phyloP scores from a whole-genome alignment of 2,329 filamentous ascomycete species.

The Mycosphaerella sp. region DNA sequence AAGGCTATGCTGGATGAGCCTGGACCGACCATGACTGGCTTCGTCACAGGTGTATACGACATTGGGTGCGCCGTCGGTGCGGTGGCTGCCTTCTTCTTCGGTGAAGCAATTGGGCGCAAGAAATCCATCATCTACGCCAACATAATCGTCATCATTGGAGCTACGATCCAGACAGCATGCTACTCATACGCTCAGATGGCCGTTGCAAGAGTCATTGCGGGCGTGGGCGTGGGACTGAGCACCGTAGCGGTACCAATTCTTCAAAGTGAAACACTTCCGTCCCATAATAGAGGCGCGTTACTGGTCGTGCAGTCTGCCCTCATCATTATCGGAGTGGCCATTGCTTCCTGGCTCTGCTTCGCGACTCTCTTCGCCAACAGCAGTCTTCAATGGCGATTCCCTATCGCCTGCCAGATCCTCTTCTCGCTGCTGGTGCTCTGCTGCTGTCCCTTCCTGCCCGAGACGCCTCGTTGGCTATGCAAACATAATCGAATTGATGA shows the following conservation, averaged over 20 bases:
- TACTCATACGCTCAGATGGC: constrained; percentile 27
- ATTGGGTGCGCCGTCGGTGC: constrained; percentile 28
- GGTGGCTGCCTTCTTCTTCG: constrained; percentile 26
- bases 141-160: constrained; percentile 26
- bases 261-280: constrained; percentile 30
- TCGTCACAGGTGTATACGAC: constrained; percentile 28
- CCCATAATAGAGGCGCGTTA: constrained; percentile 28
- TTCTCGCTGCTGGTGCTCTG: constrained; percentile 28
- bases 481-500: constrained; percentile 27
- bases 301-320: constrained; percentile 28
- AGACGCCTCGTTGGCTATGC: constrained; percentile 30
- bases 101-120: constrained; percentile 26
- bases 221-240: constrained; percentile 27
- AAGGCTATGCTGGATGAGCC: constrained; percentile 28
- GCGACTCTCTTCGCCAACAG: constrained; percentile 26
- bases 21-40: constrained; percentile 24
- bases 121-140: constrained; percentile 27
- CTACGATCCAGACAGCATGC: constrained; percentile 25
- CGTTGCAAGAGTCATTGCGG: constrained; percentile 25
- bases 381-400: constrained; percentile 29
- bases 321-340: constrained; percentile 29
- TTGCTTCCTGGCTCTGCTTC: constrained; percentile 30
- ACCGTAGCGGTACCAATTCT: constrained; percentile 30
- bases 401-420: constrained; percentile 29
- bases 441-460: constrained; percentile 28